Conservation (phyloP, 352 stramenopile species). For the Phytophthora sp. region DNA sequence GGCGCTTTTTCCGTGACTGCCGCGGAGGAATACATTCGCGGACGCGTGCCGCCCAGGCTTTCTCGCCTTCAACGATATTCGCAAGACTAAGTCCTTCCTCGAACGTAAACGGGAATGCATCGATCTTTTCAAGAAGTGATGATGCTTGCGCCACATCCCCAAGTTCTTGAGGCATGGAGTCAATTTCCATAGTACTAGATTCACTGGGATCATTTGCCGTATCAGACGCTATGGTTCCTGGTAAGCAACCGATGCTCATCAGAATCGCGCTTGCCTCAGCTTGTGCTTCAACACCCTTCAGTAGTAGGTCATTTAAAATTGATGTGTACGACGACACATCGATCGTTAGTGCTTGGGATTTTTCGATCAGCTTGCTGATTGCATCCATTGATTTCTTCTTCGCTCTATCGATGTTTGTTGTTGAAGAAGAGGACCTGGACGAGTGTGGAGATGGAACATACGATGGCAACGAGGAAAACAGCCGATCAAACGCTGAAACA, state of each 20-base stretch:
- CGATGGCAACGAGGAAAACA: conserved; percentile 46
- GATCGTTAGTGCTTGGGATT: conserved; percentile 60
- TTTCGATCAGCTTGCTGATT: conserved; percentile 70
- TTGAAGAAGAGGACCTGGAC: conserved; percentile 29
- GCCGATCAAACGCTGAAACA: conserved; percentile 59
- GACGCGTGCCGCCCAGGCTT: conserved; percentile 72
- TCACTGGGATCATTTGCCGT: conserved; percentile 1
- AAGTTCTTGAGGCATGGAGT: conserved; percentile 34
- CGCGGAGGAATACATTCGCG: conserved; percentile 74
- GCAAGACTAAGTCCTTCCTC: conserved; percentile 69
- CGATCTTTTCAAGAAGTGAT: conserved; percentile 66
- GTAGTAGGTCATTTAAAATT: conserved; percentile 61
- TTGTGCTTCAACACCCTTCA: conserved; percentile 49
- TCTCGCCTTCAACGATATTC: conserved; percentile 61
- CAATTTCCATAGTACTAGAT: conserved; percentile 18
- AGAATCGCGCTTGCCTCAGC: conserved; percentile 61
- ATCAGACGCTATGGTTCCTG: conserved; percentile 11
- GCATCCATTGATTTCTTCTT: conserved; percentile 74
- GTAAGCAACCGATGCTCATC: conserved; percentile 56
- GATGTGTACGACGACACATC: conserved; percentile 73
- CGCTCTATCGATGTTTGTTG: conserved; percentile 33
- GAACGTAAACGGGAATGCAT: conserved; percentile 75
- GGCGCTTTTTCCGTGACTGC: conserved; percentile 81
- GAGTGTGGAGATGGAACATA: conserved; percentile 33
- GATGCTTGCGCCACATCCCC: conserved; percentile 59